Percentiles rank a stretch among this genome's conserved stretches.
These are phyloP conservation scores for Thamnidium elegans DNA, from an alignment of 192 early-diverging fungal species.

Conservation along the genomic window DNA sequence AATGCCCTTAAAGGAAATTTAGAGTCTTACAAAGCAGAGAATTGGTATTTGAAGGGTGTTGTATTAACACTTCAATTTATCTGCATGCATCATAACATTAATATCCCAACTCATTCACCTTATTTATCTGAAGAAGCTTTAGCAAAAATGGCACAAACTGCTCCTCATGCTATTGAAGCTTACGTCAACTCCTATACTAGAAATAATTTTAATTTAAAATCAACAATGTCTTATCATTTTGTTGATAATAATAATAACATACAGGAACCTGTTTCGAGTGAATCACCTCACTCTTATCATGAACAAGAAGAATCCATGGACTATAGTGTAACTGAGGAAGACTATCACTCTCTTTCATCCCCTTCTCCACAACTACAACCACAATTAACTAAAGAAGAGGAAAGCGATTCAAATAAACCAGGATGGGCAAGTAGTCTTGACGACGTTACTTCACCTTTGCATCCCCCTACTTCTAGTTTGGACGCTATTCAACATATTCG, in stretches of 20 bases:
- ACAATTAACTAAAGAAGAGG: too few relatives aligned
- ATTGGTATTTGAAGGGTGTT: slow-evolving; percentile 44
- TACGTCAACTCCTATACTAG: slow-evolving; percentile 23
- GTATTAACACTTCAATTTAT: slow-evolving; percentile 43
- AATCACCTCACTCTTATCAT: neutral
- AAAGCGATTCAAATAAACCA: neutral
- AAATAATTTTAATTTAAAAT: slow-evolving; percentile 25
- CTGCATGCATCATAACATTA: slow-evolving; percentile 26
- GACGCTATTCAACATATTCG: slow-evolving; percentile 30
- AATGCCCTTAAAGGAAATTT: slow-evolving; percentile 33
- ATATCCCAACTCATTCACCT: slow-evolving; percentile 25
- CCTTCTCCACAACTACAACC: too few relatives aligned
- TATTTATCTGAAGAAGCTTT: slow-evolving; percentile 19
- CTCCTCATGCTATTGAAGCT: slow-evolving; percentile 27
- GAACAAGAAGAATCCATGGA: neutral
- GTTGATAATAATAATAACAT: neutral
- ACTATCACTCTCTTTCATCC: neutral
- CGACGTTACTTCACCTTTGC: too few relatives aligned
- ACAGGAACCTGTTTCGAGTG: neutral
- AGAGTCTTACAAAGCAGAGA: slow-evolving; percentile 43
- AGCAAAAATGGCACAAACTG: slow-evolving; percentile 13
- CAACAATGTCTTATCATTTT: slow-evolving; percentile 3
- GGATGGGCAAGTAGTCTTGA: neutral
- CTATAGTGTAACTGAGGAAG: too few relatives aligned
- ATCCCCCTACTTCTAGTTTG: neutral